phyloP scores from a whole-genome alignment of 331 rosid genomes.

The Quercus phellos region DNA sequence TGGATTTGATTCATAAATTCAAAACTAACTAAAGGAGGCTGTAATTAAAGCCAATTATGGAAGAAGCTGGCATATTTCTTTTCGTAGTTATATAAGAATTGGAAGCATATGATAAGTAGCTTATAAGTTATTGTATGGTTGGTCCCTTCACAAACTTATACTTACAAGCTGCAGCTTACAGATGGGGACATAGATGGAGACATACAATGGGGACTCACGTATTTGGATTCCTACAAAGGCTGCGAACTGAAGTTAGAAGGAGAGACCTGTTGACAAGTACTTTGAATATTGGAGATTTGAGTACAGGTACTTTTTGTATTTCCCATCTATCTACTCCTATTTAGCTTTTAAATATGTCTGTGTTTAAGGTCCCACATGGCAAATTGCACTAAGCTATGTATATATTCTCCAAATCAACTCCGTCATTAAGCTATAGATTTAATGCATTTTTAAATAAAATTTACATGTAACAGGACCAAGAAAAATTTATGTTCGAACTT shows the following conservation, averaged over 20 bases:
- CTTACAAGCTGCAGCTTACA: no score
- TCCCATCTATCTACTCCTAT: background rate
- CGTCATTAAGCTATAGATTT: background rate
- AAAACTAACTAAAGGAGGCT: background rate
- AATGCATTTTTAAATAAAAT: background rate
- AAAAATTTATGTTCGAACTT: constrained; percentile 7
- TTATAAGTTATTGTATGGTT: background rate
- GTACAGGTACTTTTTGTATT: background rate
- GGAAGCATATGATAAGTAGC: background rate
- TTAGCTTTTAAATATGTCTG: background rate
- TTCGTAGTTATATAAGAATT: background rate
- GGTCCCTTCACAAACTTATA: no score
- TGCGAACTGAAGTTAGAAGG: background rate
- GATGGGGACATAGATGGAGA: background rate
- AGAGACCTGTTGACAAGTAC: background rate
- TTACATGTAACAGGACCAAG: background rate
- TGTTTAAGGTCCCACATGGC: background rate
- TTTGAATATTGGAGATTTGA: background rate
- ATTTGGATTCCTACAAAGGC: background rate
- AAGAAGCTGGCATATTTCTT: background rate
- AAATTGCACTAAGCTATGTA: background rate
- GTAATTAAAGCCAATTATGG: background rate
- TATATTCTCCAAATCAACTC: background rate
- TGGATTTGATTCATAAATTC: background rate
- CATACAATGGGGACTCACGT: background rate